A percentile compares a stretch with the other conserved stretches of the same genome.
Conservation (phyloP, 352 stramenopile species). For the Pythium inflatum region DNA sequence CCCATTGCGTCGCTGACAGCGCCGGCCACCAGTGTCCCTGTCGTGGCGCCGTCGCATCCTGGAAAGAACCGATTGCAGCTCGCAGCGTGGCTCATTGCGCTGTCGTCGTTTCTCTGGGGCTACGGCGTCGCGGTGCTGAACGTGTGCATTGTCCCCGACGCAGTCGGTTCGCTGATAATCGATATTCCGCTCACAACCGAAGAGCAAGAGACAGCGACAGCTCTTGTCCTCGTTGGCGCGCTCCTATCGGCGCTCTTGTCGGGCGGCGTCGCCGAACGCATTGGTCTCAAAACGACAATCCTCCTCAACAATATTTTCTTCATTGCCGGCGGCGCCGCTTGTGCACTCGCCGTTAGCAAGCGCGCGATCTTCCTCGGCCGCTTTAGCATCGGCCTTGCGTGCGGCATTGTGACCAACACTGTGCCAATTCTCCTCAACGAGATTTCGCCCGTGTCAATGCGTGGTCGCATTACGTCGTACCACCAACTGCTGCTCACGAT, state of each 20-base stretch:
- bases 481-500: slow-evolving; percentile 90
- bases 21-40: neutral
- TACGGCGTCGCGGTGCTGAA: slow-evolving; percentile 75
- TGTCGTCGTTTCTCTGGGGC: slow-evolving; percentile 84
- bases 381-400: slow-evolving; percentile 67
- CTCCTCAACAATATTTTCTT: slow-evolving; percentile 79
- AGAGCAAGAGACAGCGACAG: slow-evolving; percentile 76
- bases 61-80: slow-evolving; percentile 48
- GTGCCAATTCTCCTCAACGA: slow-evolving; percentile 85
- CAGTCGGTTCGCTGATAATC: slow-evolving; percentile 65
- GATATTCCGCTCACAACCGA: slow-evolving; percentile 75
- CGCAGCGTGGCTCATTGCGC: slow-evolving; percentile 60
- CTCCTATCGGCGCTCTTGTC: slow-evolving; percentile 65
- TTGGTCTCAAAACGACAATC: slow-evolving; percentile 72
- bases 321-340: slow-evolving; percentile 55
- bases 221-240: slow-evolving; percentile 74
- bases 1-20: slow-evolving; percentile 18
- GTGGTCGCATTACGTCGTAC: slow-evolving; percentile 83
- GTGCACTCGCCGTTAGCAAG: slow-evolving; percentile 65
- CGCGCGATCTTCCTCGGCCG: slow-evolving; percentile 60
- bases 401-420: slow-evolving; percentile 81
- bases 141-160: slow-evolving; percentile 78
- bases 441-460: slow-evolving; percentile 63
- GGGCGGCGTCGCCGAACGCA: slow-evolving; percentile 51
- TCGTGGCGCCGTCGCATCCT: neutral